Conservation (phyloP, 2,329 filamentous ascomycete species). For the Stenocarpella maydis region DNA sequence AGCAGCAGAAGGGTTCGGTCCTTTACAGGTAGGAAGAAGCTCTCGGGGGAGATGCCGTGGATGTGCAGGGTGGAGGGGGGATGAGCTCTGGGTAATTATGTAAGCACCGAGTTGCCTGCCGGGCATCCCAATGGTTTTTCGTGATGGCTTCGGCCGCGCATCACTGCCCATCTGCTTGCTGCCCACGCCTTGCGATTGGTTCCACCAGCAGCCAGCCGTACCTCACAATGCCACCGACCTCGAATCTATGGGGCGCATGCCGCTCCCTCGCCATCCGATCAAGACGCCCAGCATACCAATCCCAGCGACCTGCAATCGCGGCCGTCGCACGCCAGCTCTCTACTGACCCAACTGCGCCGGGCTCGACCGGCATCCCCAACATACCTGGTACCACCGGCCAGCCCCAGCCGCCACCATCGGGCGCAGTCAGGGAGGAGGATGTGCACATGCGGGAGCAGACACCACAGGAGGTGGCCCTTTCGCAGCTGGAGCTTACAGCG, state of each 20-base stretch:
- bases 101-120: neutral
- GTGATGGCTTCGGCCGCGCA: conserved; percentile 26
- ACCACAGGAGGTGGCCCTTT: conserved; percentile 52
- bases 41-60: neutral
- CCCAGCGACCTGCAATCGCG: conserved; percentile 39
- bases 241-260: conserved; percentile 56
- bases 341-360: conserved; percentile 37
- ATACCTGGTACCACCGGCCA: conserved; percentile 1
- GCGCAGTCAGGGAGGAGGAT: conserved; percentile 37
- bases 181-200: neutral
- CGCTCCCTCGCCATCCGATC: conserved; percentile 51
- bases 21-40: neutral
- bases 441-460: conserved; percentile 48
- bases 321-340: conserved; percentile 41
- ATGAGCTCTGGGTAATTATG: neutral
- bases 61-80: neutral
- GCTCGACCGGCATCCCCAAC: conserved; percentile 23
- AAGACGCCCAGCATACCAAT: conserved; percentile 42
- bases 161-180: neutral
- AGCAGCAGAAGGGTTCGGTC: too few species aligned
- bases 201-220: conserved; percentile 33
- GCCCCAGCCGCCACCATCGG: neutral
- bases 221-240: conserved; percentile 61
- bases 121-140: conserved; percentile 17
- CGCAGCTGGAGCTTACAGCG: conserved; percentile 45